phyloP scores from a whole-genome alignment of 2,329 filamentous ascomycete genomes.

The Ophiostoma populinum region DNA sequence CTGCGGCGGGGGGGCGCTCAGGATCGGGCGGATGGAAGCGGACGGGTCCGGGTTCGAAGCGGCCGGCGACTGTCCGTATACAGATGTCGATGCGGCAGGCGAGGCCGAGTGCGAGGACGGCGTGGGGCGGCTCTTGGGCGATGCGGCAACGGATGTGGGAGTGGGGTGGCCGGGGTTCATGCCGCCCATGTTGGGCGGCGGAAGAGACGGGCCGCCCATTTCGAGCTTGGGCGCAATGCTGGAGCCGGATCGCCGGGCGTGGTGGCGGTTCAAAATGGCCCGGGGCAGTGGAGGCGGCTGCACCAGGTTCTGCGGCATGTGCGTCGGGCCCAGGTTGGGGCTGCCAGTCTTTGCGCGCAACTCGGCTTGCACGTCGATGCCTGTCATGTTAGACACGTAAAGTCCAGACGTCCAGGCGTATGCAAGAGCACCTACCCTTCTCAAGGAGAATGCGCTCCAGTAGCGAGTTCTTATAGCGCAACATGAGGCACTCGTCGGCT shows the following conservation, averaged over 20 bases:
- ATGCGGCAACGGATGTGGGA: slow-evolving; percentile 36
- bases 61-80: slow-evolving; percentile 22
- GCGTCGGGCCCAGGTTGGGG: slow-evolving; percentile 56
- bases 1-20: slow-evolving; percentile 15
- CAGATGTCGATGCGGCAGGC: slow-evolving; percentile 30
- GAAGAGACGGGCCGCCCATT: slow-evolving; percentile 28
- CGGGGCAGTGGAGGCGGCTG: slow-evolving; percentile 64
- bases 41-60: slow-evolving; percentile 29
- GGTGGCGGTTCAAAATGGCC: slow-evolving; percentile 64
- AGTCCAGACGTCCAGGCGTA: not conserved
- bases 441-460: slow-evolving; percentile 90
- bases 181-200: slow-evolving; percentile 21
- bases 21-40: slow-evolving; percentile 21
- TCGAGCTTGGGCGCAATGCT: slow-evolving; percentile 62
- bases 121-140: slow-evolving; percentile 61
- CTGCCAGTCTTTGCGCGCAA: slow-evolving; percentile 83
- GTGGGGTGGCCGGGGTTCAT: slow-evolving; percentile 12
- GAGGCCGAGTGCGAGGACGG: slow-evolving; percentile 58
- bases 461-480: slow-evolving; percentile 95
- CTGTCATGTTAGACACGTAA: slow-evolving; percentile 25
- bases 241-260: slow-evolving; percentile 51
- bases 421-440: slow-evolving; percentile 46
- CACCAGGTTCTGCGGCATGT: slow-evolving; percentile 49
- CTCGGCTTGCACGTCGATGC: slow-evolving; percentile 94
- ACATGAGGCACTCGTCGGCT: slow-evolving; percentile 92